Conservation (phyloP, 345 rosid species). For the Citrus australasica region DNA sequence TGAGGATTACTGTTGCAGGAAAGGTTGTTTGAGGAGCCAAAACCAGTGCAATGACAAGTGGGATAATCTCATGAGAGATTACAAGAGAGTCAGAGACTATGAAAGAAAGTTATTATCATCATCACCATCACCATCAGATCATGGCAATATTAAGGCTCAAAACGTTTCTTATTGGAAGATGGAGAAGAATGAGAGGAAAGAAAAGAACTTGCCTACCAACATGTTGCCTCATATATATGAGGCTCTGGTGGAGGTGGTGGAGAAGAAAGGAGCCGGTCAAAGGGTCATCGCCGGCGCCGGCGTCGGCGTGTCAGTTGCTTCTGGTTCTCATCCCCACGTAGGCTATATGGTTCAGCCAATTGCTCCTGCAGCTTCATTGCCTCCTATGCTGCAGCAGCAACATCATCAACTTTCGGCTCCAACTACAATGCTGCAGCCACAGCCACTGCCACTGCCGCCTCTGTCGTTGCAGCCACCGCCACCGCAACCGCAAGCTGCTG, state of each 20-base stretch:
- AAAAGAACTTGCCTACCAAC: slow-evolving; percentile 70
- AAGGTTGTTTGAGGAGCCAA: slow-evolving; percentile 76
- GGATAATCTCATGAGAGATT: slow-evolving; percentile 96
- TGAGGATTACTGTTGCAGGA: slow-evolving; percentile 83
- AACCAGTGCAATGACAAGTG: slow-evolving; percentile 98
- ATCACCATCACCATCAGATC: neutral
- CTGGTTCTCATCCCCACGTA: slow-evolving; percentile 15
- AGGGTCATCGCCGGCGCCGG: slow-evolving; percentile 4
- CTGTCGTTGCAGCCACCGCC: slow-evolving; percentile 29
- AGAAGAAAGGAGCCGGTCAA: slow-evolving; percentile 41
- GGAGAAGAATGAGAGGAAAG: slow-evolving; percentile 82
- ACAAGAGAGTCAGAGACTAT: slow-evolving; percentile 81
- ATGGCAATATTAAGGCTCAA: slow-evolving; percentile 6
- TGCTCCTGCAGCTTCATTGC: slow-evolving; percentile 7
- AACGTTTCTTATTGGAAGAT: slow-evolving; percentile 66
- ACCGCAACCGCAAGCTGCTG: slow-evolving; percentile 40
- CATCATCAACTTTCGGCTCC: slow-evolving; percentile 33
- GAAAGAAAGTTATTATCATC: slow-evolving; percentile 35
- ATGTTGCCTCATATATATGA: slow-evolving; percentile 67
- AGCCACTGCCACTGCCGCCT: slow-evolving; percentile 27
- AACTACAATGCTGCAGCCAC: slow-evolving; percentile 26
- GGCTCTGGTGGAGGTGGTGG: slow-evolving; percentile 64
- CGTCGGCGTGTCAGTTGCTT: slow-evolving; percentile 3
- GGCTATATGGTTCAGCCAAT: slow-evolving; percentile 19
- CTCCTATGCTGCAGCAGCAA: slow-evolving; percentile 33